Conservation (phyloP, 177 flowering plant genomes). For the Vitis hybrid region DNA sequence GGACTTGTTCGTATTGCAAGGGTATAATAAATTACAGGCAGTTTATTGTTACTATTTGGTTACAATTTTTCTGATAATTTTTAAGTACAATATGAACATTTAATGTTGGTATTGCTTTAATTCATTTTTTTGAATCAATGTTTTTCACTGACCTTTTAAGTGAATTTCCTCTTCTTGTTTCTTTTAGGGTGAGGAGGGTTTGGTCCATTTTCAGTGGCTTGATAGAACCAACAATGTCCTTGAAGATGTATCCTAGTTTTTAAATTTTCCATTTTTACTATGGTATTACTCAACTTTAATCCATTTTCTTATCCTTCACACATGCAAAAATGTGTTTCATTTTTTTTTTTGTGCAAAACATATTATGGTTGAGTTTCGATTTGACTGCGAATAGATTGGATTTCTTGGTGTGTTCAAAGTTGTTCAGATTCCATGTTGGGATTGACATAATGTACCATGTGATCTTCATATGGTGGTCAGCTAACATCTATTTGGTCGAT, state of each 20-base stretch:
- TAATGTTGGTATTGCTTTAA: background rate
- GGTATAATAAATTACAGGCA: slow-evolving; percentile 36
- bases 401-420: background rate
- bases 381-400: background rate
- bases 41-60: background rate
- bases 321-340: background rate
- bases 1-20: slow-evolving; percentile 83
- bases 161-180: slow-evolving; percentile 9
- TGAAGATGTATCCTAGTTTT: slow-evolving; percentile 81
- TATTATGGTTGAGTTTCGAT: background rate
- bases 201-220: slow-evolving; percentile 93
- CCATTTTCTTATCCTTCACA: background rate
- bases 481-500: background rate
- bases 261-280: background rate
- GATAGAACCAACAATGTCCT: slow-evolving; percentile 68
- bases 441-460: background rate
- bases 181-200: slow-evolving; percentile 85
- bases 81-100: background rate
- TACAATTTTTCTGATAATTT: background rate
- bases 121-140: background rate
- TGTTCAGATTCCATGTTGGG: background rate
- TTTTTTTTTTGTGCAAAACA: background rate
- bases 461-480: background rate
- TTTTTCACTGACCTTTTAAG: background rate
- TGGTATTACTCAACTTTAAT: background rate